Base-by-base conservation (phyloP, 2,329 filamentous ascomycete species). In the Aspergillus eucalypticola region DNA sequence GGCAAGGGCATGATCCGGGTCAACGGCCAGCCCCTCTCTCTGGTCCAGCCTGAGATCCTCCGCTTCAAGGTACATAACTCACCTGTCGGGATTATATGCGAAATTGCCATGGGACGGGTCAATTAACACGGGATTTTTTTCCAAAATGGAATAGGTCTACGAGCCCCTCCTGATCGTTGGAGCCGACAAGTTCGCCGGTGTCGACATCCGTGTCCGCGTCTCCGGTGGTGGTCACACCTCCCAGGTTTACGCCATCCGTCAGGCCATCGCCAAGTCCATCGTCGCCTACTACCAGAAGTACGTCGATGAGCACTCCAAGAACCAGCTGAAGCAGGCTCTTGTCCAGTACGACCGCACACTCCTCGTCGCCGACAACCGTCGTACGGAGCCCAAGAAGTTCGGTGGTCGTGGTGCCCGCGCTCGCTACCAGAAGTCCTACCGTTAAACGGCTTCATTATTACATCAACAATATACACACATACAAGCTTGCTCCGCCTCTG, bases 241-340 rank as follows among this genome's bases (percentile, higher is more conserved):
- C 64, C 93, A 97, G 83, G 87, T 96, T 83, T 97, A 98, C 84
- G 95, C 95, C 80, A 92, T 98, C 86, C 92, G 95, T 76, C 95
- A 99, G 86, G 94, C 95, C 76, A 98, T 99, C 79, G 89, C 93
- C 85, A 99, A 98, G 89, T 90, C 90, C 76, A 91, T 96, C 80
- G 89, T 96, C 78, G 90, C 92, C 82, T 97, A 97, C 90, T 98
- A 97, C 90, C 94, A 97, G 86, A 97, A 99, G 88, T 99, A 89
- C 85, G 92, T 98, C 83, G 95, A 99, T 80, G 95, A 99, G 90
- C 93, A 98, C 90, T 92, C 90, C 86, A 99, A 99, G 91, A 97
- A 98, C 89, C 87, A 92, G 84, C 88, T 99, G 78, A 99, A 98
- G 92, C 90, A 94, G 84, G 91, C 91, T 72, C 89, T 99, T 73